phyloP scores from a whole-genome alignment of 352 stramenopile genomes.

The Phytophthora sp. region DNA sequence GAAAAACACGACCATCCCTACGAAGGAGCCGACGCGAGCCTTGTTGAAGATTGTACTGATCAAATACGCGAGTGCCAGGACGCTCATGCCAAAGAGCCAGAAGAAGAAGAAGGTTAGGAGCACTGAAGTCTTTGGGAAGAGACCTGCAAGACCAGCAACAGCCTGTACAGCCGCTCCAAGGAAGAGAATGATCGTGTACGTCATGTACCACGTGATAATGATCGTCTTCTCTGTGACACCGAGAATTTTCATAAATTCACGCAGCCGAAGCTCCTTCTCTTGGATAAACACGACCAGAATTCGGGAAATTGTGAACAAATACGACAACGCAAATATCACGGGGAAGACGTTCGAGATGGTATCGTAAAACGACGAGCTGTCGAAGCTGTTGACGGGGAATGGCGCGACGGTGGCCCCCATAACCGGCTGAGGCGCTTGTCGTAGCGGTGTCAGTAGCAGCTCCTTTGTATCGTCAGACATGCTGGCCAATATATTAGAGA shows the following conservation, averaged over 20 bases:
- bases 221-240: slow-evolving; percentile 84
- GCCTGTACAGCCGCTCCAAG: slow-evolving; percentile 64
- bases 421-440: slow-evolving; percentile 54
- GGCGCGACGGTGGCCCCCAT: slow-evolving; percentile 37
- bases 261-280: slow-evolving; percentile 91
- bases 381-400: slow-evolving; percentile 50
- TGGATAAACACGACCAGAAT: slow-evolving; percentile 85
- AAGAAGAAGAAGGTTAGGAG: slow-evolving; percentile 80
- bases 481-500: slow-evolving; percentile 29
- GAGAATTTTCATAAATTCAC: slow-evolving; percentile 92
- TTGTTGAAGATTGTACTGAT: slow-evolving; percentile 81
- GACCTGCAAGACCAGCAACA: slow-evolving; percentile 41
- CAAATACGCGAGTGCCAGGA: slow-evolving; percentile 52
- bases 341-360: slow-evolving; percentile 62
- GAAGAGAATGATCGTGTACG: slow-evolving; percentile 85
- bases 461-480: slow-evolving; percentile 32
- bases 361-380: slow-evolving; percentile 64
- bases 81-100: slow-evolving; percentile 63
- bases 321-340: slow-evolving; percentile 91
- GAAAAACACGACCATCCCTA: slow-evolving; percentile 87
- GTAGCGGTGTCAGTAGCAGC: slow-evolving; percentile 38
- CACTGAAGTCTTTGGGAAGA: slow-evolving; percentile 49
- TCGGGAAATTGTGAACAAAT: slow-evolving; percentile 86
- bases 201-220: slow-evolving; percentile 81
- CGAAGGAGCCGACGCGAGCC: slow-evolving; percentile 57